Percentiles rank a stretch among this genome's conserved stretches.
Evolutionary conservation across 1,139 yeast genomes (phyloP).

Genomic region (Saccharomyces hybrid): DNA sequence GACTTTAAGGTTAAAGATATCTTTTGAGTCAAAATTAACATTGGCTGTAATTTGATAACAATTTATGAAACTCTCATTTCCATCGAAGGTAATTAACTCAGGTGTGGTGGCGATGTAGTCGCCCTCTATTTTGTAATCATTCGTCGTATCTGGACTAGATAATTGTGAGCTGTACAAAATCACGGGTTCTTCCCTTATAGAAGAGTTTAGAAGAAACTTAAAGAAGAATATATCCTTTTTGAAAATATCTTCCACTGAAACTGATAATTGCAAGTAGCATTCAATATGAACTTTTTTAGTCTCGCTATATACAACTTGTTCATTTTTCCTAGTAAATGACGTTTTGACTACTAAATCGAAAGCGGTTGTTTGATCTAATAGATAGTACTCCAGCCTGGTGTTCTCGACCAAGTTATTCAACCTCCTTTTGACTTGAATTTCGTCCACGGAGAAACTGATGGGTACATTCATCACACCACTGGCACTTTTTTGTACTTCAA

Average conservation of each 20-base stretch:
- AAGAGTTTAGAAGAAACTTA: conserved; percentile 26
- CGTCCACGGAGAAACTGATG: not conserved
- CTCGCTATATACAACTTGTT: conserved; percentile 12
- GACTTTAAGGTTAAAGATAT: conserved; percentile 20
- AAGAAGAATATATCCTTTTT: conserved; percentile 24
- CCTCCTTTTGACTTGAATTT: not conserved
- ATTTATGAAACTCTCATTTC: conserved; percentile 21
- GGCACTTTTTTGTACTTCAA: not conserved
- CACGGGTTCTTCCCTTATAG: conserved; percentile 23
- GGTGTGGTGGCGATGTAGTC: conserved; percentile 16
- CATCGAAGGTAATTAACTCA: conserved; percentile 14
- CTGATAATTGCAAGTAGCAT: conserved; percentile 25
- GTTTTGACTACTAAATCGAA: conserved; percentile 14
- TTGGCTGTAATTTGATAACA: conserved; percentile 19
- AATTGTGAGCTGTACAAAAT: conserved; percentile 18
- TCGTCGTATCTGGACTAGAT: conserved; percentile 4
- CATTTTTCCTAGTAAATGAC: conserved; percentile 5
- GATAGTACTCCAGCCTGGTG: conserved; percentile 15
- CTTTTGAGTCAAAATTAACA: conserved; percentile 14
- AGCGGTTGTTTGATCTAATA: conserved; percentile 12
- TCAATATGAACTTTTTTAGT: conserved; percentile 10
- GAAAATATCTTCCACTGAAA: conserved; percentile 30
- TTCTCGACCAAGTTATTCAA: not conserved
- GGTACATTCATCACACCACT: not conserved
- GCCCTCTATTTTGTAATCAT: conserved; percentile 18